Evolutionary conservation across 805 yeast genomes (phyloP).

Genomic region (Kazachstania africana): DNA sequence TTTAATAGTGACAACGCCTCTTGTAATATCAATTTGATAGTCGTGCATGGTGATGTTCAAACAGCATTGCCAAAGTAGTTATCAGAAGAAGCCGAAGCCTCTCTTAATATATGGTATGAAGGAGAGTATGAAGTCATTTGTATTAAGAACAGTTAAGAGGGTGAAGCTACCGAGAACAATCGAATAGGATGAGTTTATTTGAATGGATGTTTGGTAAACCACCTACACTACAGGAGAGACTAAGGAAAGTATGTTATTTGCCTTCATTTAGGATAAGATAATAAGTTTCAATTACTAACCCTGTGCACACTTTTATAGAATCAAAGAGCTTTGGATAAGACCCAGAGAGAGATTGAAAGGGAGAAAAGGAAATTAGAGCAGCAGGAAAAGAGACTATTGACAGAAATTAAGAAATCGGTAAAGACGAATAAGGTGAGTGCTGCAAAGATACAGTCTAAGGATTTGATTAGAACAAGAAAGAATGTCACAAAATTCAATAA

Average conservation of each 20-base stretch:
- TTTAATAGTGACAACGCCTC: too few species aligned
- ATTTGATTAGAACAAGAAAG: constrained; percentile 74
- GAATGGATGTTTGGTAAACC: constrained; percentile 96
- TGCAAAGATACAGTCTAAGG: constrained; percentile 92
- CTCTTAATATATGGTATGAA: too few species aligned
- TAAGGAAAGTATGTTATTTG: constrained; percentile 49
- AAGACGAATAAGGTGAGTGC: constrained; percentile 81
- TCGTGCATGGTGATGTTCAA: too few species aligned
- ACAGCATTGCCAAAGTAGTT: too few species aligned
- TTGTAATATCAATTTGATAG: too few species aligned
- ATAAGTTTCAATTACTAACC: not conserved
- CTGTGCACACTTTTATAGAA: constrained; percentile 32
- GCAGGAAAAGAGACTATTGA: constrained; percentile 80
- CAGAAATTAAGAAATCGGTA: constrained; percentile 85
- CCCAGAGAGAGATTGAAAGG: constrained; percentile 85
- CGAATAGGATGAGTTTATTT: constrained; percentile 42
- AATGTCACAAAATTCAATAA: constrained; percentile 77
- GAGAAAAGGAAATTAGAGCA: constrained; percentile 77
- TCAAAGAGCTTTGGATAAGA: constrained; percentile 88
- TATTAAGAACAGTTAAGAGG: too few species aligned
- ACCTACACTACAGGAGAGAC: constrained; percentile 86
- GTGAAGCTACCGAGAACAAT: too few species aligned
- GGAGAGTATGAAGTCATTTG: too few species aligned
- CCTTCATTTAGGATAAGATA: not conserved
- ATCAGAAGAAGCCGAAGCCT: too few species aligned